Base-by-base conservation (phyloP, 2,329 filamentous ascomycete genomes). In the Cladosporium cucumerinum region DNA sequence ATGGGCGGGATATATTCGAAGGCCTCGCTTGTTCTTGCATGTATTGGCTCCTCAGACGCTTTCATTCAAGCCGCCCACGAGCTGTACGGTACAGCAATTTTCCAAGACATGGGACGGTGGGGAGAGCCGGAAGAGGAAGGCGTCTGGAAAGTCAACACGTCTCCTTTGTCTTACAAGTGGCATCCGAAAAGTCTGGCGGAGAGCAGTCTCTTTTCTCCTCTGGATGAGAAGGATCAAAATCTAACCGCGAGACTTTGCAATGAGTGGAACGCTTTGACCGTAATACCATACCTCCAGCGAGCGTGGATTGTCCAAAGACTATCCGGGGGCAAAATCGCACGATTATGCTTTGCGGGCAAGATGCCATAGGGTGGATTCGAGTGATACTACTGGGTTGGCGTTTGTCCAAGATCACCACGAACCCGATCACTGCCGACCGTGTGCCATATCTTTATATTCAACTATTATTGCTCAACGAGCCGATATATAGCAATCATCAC, bases 1-100 rank as follows among this genome's bases (percentile, higher is more conserved):
- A 69, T 70, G 68, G 51, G 39, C 11, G 34, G 58, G 3, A 69
- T 70, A 16, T 70, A 69, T 39, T 5, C 25, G 12, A 18, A 28
- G 1, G 51, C 51, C 12, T 30, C n/a, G 3, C 51, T 30, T 18
- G 28, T 55, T 23, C 28, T 55, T 18, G 51, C 51, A 12, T 55
- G 51, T 18, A 34, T 34, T 21, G 51, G 51, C 8, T 28, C 26
- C 2, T 11, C 51, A 5, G 51, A 34, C 10, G 51, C 21, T 28
- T 51, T 51, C 25, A 51, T 51, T 7, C 36, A 25, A 25, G 28
- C 48, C 5, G 1, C 23, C 28, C 5, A 8, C 8, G 48, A 51
- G 25, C 12, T 51, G 48, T 51, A 51, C 21, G 25, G 25, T 3
- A 51, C 21, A 28, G 23, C 48, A 1, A 51, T 51, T 1, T 51